A percentile compares a stretch with the other conserved stretches of the same genome.
These are phyloP conservation scores for Prunella vulgaris DNA, from an alignment of 257 asterid genomes.

Conservation along the genomic window DNA sequence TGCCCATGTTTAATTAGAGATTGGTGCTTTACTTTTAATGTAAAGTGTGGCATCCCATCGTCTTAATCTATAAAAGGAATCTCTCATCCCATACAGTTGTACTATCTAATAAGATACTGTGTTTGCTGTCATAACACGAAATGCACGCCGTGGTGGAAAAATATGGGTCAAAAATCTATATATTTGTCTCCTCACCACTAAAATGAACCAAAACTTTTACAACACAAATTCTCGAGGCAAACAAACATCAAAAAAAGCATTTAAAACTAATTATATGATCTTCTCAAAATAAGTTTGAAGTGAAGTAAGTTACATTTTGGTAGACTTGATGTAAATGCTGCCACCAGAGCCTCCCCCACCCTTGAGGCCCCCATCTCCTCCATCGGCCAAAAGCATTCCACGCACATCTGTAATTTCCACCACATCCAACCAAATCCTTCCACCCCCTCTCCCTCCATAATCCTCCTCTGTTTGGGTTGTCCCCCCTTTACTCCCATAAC, in stretches of 20 bases:
- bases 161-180: background rate
- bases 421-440: conserved; percentile 67
- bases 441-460: conserved; percentile 88
- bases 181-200: background rate
- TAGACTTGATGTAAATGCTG: conserved; percentile 63
- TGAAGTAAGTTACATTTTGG: conserved; percentile 52
- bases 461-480: conserved; percentile 58
- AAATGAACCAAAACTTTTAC: background rate
- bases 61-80: background rate
- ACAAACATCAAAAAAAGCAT: background rate
- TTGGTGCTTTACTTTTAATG: no score
- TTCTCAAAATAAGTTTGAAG: conserved; percentile 17
- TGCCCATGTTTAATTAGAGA: no score
- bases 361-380: conserved; percentile 78
- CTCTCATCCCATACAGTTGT: background rate
- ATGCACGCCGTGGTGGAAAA: no score
- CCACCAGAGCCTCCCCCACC: conserved; percentile 98
- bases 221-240: background rate
- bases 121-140: background rate
- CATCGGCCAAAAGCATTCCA: conserved; percentile 69
- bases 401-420: conserved; percentile 28
- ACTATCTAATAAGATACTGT: no score
- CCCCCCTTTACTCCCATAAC: conserved; percentile 82
- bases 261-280: background rate
- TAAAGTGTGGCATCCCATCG: no score